Conservation (phyloP, 202 grass and related monocot species). For the Carex sylvatica region DNA sequence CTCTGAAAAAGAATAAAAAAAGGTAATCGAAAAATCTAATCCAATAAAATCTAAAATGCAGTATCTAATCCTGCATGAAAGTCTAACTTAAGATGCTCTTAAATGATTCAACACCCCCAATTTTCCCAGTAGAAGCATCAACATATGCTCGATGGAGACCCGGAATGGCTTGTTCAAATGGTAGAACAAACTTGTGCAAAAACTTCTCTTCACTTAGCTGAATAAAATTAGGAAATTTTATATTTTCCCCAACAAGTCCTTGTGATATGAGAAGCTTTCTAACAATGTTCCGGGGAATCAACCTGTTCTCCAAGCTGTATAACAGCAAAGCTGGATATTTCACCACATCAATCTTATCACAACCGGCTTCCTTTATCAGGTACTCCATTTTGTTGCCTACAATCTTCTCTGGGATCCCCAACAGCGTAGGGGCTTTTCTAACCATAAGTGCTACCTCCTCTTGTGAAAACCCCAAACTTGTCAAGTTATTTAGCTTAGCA, state of each 20-base stretch:
- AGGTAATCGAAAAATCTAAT: too few species aligned
- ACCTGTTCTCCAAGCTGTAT: conserved; percentile 6
- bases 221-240: too few species aligned
- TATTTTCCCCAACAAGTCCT: too few species aligned
- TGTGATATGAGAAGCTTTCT: too few species aligned
- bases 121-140: background rate
- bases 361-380: conserved; percentile 25
- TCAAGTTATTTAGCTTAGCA: conserved; percentile 6
- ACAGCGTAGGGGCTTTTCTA: conserved; percentile 14
- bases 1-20: too few species aligned
- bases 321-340: conserved; percentile 25
- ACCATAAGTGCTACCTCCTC: conserved; percentile 12
- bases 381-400: conserved; percentile 16
- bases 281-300: too few species aligned
- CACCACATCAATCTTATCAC: conserved; percentile 18
- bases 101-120: too few species aligned
- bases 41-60: too few species aligned
- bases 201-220: too few species aligned
- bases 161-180: too few species aligned
- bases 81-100: background rate
- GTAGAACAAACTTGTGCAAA: too few species aligned
- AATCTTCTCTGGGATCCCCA: background rate
- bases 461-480: conserved; percentile 28
- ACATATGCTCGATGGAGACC: too few species aligned
- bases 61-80: background rate